phyloP scores from a whole-genome alignment of 2,329 filamentous ascomycete species.

The Stemphylium beticola region DNA sequence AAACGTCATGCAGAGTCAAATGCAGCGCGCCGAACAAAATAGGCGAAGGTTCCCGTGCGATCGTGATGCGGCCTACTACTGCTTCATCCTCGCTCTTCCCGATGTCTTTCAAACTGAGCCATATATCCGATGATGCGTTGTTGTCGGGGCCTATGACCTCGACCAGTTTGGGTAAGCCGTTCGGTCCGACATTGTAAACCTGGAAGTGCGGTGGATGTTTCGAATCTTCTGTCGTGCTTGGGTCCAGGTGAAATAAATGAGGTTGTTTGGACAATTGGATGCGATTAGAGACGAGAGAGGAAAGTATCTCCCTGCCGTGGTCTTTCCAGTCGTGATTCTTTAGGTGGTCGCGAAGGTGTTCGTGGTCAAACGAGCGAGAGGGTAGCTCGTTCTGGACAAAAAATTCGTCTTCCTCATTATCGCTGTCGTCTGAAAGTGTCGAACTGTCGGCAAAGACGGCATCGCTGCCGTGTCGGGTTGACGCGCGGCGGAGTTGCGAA shows the following conservation, averaged over 20 bases:
- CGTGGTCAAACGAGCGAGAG: constrained; percentile 50
- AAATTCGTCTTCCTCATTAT: constrained; percentile 45
- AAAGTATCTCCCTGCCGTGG: constrained; percentile 50
- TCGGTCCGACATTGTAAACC: constrained; percentile 62
- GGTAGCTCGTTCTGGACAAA: constrained; percentile 51
- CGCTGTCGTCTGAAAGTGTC: constrained; percentile 44
- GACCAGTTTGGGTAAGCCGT: constrained; percentile 52
- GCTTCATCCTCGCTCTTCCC: constrained; percentile 47
- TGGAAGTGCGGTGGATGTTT: constrained; percentile 59
- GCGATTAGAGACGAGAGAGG: constrained; percentile 53
- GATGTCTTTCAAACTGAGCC: constrained; percentile 42
- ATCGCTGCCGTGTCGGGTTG: constrained; percentile 31
- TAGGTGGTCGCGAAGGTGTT: constrained; percentile 54
- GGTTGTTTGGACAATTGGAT: constrained; percentile 52
- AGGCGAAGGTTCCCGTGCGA: constrained; percentile 66
- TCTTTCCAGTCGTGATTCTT: constrained; percentile 52
- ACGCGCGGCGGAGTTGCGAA: constrained; percentile 28
- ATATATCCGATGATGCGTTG: constrained; percentile 42
- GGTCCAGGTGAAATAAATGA: constrained; percentile 52
- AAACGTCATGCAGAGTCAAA: constrained; percentile 62
- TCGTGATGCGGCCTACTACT: constrained; percentile 64
- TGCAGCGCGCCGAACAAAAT: constrained; percentile 66
- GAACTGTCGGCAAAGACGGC: constrained; percentile 43
- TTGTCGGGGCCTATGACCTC: constrained; percentile 42
- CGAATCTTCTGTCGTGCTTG: constrained; percentile 51